A percentile compares a stretch with the other conserved stretches of the same genome.
These are phyloP conservation scores for Myxozyma mucilagina DNA, from an alignment of 805 yeast species.

Conservation along the genomic window DNA sequence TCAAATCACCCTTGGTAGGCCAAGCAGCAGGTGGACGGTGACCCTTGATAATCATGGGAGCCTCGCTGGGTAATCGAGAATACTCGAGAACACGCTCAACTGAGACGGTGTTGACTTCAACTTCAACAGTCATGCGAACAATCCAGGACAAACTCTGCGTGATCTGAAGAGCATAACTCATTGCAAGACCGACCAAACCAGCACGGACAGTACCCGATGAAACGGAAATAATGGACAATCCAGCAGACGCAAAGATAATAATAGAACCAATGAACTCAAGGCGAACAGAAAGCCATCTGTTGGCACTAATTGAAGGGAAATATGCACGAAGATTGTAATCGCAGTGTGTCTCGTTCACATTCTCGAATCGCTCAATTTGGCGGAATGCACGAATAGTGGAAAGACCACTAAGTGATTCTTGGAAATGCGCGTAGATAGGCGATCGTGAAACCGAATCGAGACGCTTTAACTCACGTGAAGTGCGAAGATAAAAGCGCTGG, in stretches of 20 bases:
- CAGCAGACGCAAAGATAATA: slow-evolving; percentile 83
- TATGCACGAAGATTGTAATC: slow-evolving; percentile 89
- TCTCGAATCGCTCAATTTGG: slow-evolving; percentile 64
- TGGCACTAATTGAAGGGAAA: slow-evolving; percentile 88
- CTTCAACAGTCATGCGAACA: slow-evolving; percentile 98
- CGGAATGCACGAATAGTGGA: slow-evolving; percentile 75
- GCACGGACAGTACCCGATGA: slow-evolving; percentile 71
- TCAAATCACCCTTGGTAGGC: slow-evolving; percentile 72
- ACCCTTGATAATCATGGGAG: slow-evolving; percentile 65
- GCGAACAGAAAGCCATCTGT: slow-evolving; percentile 96
- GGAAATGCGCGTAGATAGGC: slow-evolving; percentile 80
- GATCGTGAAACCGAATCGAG: slow-evolving; percentile 65
- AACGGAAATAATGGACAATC: slow-evolving; percentile 71
- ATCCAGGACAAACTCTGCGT: slow-evolving; percentile 96
- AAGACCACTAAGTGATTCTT: slow-evolving; percentile 76
- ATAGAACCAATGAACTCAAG: slow-evolving; percentile 88
- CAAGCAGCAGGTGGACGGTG: slow-evolving; percentile 68
- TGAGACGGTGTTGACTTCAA: slow-evolving; percentile 94
- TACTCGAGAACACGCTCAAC: slow-evolving; percentile 94
- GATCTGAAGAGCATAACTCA: slow-evolving; percentile 87
- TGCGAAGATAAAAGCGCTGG: slow-evolving; percentile 66
- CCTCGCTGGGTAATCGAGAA: slow-evolving; percentile 77
- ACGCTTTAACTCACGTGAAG: slow-evolving; percentile 78
- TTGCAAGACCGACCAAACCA: slow-evolving; percentile 91
- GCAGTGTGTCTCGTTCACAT: slow-evolving; percentile 54